Conservation (phyloP, 768 basidiomycete genomes). For the Pleurotus eryngii region DNA sequence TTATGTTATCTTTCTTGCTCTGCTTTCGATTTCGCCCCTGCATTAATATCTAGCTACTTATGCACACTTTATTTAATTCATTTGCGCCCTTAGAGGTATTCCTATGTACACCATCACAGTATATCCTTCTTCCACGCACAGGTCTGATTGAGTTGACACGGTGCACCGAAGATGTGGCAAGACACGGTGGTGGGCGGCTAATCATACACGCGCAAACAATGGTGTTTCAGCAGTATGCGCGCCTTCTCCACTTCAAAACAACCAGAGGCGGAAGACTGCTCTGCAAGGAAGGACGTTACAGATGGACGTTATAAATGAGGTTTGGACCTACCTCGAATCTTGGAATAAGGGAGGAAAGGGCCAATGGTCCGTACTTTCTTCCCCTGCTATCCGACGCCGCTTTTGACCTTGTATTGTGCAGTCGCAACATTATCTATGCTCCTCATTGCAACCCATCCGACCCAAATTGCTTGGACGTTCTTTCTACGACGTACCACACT, state of each 20-base stretch:
- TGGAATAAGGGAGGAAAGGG: conserved; percentile 62
- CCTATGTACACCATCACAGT: no score
- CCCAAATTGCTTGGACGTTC: conserved; percentile 46
- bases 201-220: not conserved
- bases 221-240: not conserved
- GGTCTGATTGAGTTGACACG: no score
- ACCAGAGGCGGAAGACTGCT: not conserved
- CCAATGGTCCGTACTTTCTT: conserved; percentile 46
- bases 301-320: conserved; percentile 61
- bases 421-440: conserved; percentile 58
- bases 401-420: conserved; percentile 24
- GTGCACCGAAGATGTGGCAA: no score
- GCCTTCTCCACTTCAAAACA: not conserved
- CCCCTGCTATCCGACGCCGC: conserved; percentile 14
- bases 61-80: no score
- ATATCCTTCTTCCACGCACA: no score
- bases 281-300: not conserved
- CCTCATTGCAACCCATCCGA: conserved; percentile 60
- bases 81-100: no score
- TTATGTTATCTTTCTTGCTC: no score
- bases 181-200: no score
- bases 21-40: no score
- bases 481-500: conserved; percentile 68
- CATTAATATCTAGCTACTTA: no score
- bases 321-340: conserved; percentile 44